Evolutionary conservation across 805 yeast species (phyloP).

Genomic region (Pichia cabralensis): DNA sequence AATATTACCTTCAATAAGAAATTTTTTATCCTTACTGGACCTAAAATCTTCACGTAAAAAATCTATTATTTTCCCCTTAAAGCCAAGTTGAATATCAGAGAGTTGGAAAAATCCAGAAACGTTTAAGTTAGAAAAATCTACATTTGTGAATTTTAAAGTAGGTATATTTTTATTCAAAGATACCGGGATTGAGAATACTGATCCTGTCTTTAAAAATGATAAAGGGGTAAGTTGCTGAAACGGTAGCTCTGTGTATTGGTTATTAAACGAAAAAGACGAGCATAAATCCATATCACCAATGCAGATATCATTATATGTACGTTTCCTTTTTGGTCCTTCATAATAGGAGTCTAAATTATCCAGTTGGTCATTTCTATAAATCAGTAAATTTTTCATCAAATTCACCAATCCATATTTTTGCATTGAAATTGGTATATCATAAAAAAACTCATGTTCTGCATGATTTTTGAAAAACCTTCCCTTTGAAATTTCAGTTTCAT

Average conservation of each 20-base stretch:
- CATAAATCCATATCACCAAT: neutral
- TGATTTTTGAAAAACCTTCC: constrained; percentile 19
- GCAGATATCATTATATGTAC: constrained; percentile 13
- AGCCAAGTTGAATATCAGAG: constrained; percentile 13
- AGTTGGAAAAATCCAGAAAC: constrained; percentile 17
- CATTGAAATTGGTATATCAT: constrained; percentile 13
- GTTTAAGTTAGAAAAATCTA: constrained; percentile 8
- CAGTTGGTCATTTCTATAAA: constrained; percentile 13
- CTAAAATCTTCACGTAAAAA: constrained; percentile 23
- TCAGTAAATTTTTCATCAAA: constrained; percentile 20
- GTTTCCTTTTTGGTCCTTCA: neutral
- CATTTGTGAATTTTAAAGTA: constrained; percentile 16
- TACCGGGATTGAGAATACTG: constrained; percentile 11
- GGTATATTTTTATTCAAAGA: constrained; percentile 8
- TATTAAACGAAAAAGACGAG: neutral
- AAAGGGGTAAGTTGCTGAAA: no score
- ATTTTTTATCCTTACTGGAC: constrained; percentile 12
- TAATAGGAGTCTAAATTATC: neutral
- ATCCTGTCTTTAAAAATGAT: constrained; percentile 21
- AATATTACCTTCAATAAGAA: constrained; percentile 23
- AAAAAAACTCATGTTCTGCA: constrained; percentile 15
- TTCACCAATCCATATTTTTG: constrained; percentile 18
- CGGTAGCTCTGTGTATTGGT: no score
- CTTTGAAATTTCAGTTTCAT: neutral
- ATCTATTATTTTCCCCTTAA: constrained; percentile 23